A percentile compares a stretch with the other conserved stretches of the same genome.
Evolutionary conservation across 306 rosid genomes (phyloP).

Genomic region (Glycine latifolia): DNA sequence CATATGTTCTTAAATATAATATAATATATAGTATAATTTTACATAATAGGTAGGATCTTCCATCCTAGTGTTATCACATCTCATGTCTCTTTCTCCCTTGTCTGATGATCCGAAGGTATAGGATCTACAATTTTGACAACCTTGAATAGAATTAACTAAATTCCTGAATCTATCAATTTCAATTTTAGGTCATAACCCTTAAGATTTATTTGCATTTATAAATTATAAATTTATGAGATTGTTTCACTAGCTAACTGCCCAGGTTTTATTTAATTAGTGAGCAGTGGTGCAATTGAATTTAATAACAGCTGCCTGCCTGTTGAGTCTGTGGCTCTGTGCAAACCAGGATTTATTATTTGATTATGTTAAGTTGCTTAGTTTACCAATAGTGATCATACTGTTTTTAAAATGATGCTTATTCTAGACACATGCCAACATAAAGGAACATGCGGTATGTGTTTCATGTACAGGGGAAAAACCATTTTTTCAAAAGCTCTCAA

Average conservation of each 20-base stretch:
- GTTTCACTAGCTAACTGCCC: background rate
- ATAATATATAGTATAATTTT: no score
- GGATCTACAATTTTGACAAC: conserved; percentile 3
- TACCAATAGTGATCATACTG: background rate
- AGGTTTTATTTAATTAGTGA: background rate
- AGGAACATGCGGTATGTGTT: conserved; percentile 7
- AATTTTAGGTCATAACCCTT: background rate
- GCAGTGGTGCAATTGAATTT: background rate
- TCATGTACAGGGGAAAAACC: background rate
- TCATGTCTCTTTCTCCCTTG: no score
- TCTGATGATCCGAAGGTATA: no score
- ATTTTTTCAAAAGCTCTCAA: background rate
- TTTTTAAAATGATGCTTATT: background rate
- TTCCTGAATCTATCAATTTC: conserved; percentile 4
- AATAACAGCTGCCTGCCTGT: background rate
- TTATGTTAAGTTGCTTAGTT: background rate
- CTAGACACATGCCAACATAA: background rate
- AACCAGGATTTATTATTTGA: background rate
- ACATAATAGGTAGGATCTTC: background rate
- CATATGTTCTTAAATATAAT: background rate
- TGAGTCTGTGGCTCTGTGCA: background rate
- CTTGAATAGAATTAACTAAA: background rate
- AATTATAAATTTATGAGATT: background rate
- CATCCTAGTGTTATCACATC: no score
- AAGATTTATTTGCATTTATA: background rate